Percentiles rank a stretch among this genome's conserved stretches.
Conservation (phyloP, 2,329 filamentous ascomycete species). For the Trichoderma pleuroti region DNA sequence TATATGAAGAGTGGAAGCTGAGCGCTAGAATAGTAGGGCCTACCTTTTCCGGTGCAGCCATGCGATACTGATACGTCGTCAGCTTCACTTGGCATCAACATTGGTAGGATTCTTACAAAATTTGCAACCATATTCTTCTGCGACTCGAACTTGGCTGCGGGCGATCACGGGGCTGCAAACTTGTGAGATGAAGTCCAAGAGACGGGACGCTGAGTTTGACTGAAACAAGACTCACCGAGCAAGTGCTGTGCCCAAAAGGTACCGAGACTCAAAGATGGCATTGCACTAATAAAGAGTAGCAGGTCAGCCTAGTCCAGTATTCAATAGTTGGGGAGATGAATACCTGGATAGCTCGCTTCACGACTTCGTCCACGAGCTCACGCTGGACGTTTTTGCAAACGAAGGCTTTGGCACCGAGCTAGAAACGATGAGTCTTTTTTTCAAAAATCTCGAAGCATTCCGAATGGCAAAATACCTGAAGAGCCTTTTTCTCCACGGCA, state of each 20-base stretch:
- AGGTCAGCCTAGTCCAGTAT: too few relatives aligned
- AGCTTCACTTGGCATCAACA: not conserved
- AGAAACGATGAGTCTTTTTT: too few relatives aligned
- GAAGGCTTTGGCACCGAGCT: conserved; percentile 37
- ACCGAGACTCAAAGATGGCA: conserved; percentile 57
- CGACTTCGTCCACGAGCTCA: conserved; percentile 72
- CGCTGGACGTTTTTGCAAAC: conserved; percentile 53
- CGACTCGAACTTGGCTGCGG: conserved; percentile 41
- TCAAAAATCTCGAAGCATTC: too few relatives aligned
- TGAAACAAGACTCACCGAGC: conserved; percentile 40
- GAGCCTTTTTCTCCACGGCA: conserved; percentile 65
- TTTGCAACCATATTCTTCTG: conserved; percentile 37
- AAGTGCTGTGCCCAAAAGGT: conserved; percentile 50
- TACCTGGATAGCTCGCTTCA: conserved; percentile 57
- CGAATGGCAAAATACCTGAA: not conserved
- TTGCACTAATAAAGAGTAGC: conserved; percentile 32
- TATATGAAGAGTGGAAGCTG: too few relatives aligned
- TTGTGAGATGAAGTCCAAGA: too few relatives aligned
- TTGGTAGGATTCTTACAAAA: conserved; percentile 24
- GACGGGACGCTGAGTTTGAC: too few relatives aligned
- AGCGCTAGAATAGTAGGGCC: too few relatives aligned
- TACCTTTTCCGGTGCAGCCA: conserved; percentile 1
- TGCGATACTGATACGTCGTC: not conserved
- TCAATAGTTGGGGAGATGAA: too few relatives aligned
- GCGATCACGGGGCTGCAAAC: conserved; percentile 43